Evolutionary conservation across 2,329 filamentous ascomycete species (phyloP).

Genomic region (Fragosphaeria purpurea): DNA sequence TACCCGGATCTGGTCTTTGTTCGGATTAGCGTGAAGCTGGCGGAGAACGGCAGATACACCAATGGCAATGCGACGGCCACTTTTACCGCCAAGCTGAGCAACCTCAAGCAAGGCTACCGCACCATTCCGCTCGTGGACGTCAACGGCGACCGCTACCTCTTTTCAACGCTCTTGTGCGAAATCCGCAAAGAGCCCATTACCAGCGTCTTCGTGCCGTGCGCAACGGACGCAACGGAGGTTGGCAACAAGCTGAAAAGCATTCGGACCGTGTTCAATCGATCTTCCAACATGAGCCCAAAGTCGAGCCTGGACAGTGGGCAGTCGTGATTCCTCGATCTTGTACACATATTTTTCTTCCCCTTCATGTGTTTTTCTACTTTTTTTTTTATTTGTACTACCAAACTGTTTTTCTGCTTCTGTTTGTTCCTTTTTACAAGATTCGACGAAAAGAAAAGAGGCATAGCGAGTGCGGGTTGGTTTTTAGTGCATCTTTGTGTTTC

Average conservation of each 20-base stretch:
- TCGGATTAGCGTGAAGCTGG: conserved; percentile 84
- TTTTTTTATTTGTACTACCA: neutral
- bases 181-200: conserved; percentile 57
- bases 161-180: conserved; percentile 87
- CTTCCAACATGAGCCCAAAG: conserved; percentile 39
- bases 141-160: conserved; percentile 85
- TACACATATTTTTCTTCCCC: neutral
- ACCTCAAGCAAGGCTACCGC: conserved; percentile 83
- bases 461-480: too few species aligned
- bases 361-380: neutral
- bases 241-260: conserved; percentile 43
- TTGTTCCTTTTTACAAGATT: neutral
- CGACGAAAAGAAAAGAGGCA: too few species aligned
- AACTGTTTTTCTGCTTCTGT: neutral
- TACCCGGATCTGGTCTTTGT: conserved; percentile 90
- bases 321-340: conserved; percentile 5
- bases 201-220: conserved; percentile 44
- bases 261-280: conserved; percentile 42
- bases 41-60: conserved; percentile 62
- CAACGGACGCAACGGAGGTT: conserved; percentile 28
- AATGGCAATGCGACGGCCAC: conserved; percentile 60
- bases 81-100: conserved; percentile 86
- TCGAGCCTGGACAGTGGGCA: conserved; percentile 32
- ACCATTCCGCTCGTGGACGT: conserved; percentile 82
- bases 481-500: too few species aligned